Conservation (phyloP, 257 asterid species). For the Gentiana straminea region DNA sequence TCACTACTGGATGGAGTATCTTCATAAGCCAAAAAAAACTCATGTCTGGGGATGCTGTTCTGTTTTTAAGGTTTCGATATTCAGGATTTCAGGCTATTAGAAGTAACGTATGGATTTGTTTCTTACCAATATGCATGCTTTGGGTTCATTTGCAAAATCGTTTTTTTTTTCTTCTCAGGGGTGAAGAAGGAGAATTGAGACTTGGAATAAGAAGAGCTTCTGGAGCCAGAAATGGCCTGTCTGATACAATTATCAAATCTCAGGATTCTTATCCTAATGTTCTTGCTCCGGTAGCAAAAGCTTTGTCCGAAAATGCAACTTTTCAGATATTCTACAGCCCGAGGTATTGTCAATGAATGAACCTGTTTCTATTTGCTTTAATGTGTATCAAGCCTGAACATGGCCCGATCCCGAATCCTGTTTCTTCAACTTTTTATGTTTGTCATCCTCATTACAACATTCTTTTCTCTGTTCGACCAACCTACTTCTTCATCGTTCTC, state of each 20-base stretch:
- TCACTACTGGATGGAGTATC: conserved; percentile 96
- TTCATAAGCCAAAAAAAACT: conserved; percentile 92
- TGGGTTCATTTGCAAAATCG: background rate
- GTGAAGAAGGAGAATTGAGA: conserved; percentile 73
- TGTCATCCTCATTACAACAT: no score
- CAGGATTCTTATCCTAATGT: conserved; percentile 64
- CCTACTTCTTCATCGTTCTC: no score
- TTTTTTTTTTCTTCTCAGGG: conserved; percentile 28
- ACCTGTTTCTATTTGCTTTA: conserved; percentile 4
- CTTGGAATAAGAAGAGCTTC: conserved; percentile 94
- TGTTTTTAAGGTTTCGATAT: conserved; percentile 59
- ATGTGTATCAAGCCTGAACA: no score
- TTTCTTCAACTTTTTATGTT: no score
- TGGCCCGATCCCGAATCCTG: no score
- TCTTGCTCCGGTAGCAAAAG: conserved; percentile 65
- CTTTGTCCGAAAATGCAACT: conserved; percentile 40
- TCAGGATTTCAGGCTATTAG: no score
- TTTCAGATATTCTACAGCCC: conserved; percentile 78
- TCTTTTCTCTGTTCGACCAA: no score
- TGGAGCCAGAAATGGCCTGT: conserved; percentile 77
- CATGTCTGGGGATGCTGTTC: conserved; percentile 85
- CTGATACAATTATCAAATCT: conserved; percentile 59
- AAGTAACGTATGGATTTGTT: background rate
- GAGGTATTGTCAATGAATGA: conserved; percentile 35
- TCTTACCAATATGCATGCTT: background rate